Evolutionary conservation across 768 basidiomycete species (phyloP).

Genomic region (Suillus hirtellus): DNA sequence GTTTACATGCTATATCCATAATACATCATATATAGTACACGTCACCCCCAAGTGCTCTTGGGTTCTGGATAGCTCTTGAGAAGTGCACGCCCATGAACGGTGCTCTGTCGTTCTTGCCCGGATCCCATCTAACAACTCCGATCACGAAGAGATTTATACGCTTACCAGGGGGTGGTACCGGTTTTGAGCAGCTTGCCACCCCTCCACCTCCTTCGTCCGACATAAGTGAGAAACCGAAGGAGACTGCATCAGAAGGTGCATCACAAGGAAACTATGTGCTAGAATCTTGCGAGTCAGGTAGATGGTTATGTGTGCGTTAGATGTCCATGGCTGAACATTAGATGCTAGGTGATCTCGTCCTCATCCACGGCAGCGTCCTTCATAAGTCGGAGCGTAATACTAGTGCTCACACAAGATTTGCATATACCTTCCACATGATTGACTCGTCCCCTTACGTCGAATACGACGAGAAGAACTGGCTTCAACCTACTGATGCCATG

Average conservation of each 20-base stretch:
- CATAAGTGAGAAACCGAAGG: conserved; percentile 6
- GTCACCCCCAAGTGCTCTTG: conserved; percentile 86
- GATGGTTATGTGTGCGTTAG: not conserved
- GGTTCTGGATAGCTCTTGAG: conserved; percentile 97
- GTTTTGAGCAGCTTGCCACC: conserved; percentile 66
- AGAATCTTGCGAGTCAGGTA: conserved; percentile 75
- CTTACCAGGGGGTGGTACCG: conserved; percentile 73
- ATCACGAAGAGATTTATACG: conserved; percentile 88
- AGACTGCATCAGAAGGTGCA: not conserved
- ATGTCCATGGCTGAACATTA: not conserved
- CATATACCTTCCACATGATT: conserved; percentile 97
- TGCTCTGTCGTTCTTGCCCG: conserved; percentile 86
- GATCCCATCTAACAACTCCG: conserved; percentile 76
- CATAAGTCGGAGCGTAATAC: conserved; percentile 91
- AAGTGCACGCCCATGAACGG: conserved; percentile 81
- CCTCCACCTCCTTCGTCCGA: conserved; percentile 21
- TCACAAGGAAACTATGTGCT: conserved; percentile 56
- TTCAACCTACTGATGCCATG: conserved; percentile 84
- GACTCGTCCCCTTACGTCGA: conserved; percentile 67
- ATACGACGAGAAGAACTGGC: conserved; percentile 94
- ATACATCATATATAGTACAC: conserved; percentile 64
- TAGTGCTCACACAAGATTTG: conserved; percentile 78
- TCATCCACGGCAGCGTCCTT: conserved; percentile 91
- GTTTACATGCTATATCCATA: conserved; percentile 1
- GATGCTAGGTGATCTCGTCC: conserved; percentile 71